phyloP scores from a whole-genome alignment of 768 basidiomycete species.

The Tulasnella sp. region DNA sequence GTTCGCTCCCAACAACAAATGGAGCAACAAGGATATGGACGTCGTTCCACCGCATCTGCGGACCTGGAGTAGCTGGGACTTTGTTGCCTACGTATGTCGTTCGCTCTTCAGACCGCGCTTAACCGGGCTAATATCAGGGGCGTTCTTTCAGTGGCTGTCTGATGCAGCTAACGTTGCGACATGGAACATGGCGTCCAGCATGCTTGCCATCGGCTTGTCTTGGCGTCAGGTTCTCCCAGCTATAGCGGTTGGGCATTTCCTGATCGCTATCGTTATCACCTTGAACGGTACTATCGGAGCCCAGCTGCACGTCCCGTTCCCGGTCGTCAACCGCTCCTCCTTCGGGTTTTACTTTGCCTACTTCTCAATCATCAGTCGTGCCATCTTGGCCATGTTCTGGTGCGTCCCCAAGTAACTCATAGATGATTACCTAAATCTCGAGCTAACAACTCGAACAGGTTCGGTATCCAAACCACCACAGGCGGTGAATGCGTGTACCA shows the following conservation, averaged over 20 bases:
- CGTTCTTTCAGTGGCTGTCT: conserved; percentile 5
- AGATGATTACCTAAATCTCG: no score
- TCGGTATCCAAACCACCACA: conserved; percentile 11
- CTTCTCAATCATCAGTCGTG: conserved; percentile 68
- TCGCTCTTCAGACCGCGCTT: conserved; percentile 12
- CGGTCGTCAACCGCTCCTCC: conserved; percentile 70
- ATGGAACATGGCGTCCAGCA: conserved; percentile 49
- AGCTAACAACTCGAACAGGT: conserved; percentile 45
- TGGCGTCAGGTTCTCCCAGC: conserved; percentile 61
- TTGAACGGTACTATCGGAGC: conserved; percentile 72
- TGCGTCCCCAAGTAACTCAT: conserved; percentile 4
- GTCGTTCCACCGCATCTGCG: conserved; percentile 48
- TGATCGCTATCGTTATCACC: conserved; percentile 63
- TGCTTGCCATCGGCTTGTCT: conserved; percentile 63
- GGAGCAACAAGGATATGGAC: conserved; percentile 70
- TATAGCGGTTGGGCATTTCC: conserved; percentile 58
- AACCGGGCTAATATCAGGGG: no score
- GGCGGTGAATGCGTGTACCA: conserved; percentile 40
- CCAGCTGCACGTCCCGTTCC: conserved; percentile 50
- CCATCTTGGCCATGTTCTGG: conserved; percentile 73
- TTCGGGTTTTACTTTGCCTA: conserved; percentile 88
- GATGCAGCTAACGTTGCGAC: conserved; percentile 24
- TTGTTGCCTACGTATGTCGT: conserved; percentile 41
- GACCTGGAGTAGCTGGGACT: conserved; percentile 62
- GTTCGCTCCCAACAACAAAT: conserved; percentile 46